Evolutionary conservation across 2,329 filamentous ascomycete species (phyloP), one percentile per base, ranked within the genome.

Genomic region (Monilinia laxa): DNA sequence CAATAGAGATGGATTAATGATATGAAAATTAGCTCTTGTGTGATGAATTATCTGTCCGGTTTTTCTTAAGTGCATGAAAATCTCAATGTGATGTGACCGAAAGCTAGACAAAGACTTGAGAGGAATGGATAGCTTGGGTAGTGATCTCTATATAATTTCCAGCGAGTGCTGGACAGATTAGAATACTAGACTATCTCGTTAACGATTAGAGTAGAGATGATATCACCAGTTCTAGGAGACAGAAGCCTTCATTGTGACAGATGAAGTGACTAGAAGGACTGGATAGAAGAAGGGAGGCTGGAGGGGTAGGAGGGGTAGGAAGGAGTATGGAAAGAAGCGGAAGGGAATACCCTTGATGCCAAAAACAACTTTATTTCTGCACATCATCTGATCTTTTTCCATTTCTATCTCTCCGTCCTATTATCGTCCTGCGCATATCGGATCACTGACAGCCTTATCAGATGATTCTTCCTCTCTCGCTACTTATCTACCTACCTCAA

Each of bases 1-100:
- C 20, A 38, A 38, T 51, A 51, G 45, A 51, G 58, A 14, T 12
- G 58, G 58, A 62, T 62, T 62, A 62, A 62, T 62, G 57, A 59
- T 18, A 38, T 51, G 58, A 62, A 51, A 25, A n/a, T 7, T 51
- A 51, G 58, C 25, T 40, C 28, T 28, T 52, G 51, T 52, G 51
- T 51, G 58, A 60, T 52, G 45, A 62, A 14, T 1, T 35, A n/a
- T 49, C 45, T 49, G 45, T 49, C 40, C 12, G 40, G 40, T 16
- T 42, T 16, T n/a, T 49, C 3, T 20, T n/a, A 47, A 16, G 4
- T 49, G 45, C 45, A 10, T 49, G 3, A 11, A n/a, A 49, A 11
- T 49, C 7, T 9, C n/a, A 10, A 49, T 49, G 20, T 23, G 45
- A 42, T 42, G 0, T 14, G 18, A 49, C 20, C n/a, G 20, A 49